A percentile compares a stretch with the other conserved stretches of the same genome.
Evolutionary conservation across 148 eudicot genomes (phyloP).

Genomic region (Rhododendron ovatum): DNA sequence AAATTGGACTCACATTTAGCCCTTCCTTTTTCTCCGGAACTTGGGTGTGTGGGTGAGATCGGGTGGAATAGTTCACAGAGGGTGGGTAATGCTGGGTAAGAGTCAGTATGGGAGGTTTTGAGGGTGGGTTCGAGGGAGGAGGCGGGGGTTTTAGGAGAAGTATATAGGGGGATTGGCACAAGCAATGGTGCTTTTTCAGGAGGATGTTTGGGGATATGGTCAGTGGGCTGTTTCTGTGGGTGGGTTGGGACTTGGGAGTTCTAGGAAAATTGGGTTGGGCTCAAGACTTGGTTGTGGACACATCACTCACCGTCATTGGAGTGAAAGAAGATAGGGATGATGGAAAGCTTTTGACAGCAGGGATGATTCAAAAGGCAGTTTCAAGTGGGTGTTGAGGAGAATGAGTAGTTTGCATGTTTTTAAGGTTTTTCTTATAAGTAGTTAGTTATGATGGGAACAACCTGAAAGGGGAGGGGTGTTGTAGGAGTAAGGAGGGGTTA

Average conservation of each 20-base stretch:
- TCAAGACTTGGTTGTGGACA: not conserved
- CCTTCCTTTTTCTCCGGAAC: not conserved
- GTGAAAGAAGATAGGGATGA: not conserved
- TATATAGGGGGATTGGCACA: not conserved
- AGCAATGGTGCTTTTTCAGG: not conserved
- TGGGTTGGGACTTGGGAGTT: not conserved
- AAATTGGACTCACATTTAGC: not conserved
- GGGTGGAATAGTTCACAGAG: not conserved
- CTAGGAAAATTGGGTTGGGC: not conserved
- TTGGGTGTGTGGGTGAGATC: not conserved
- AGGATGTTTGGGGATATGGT: not conserved
- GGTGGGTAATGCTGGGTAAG: not conserved
- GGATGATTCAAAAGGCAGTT: not conserved
- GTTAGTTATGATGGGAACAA: not conserved
- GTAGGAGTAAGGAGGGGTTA: not conserved
- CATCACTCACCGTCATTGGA: not conserved
- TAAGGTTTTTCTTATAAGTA: not conserved
- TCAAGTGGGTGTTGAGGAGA: not conserved
- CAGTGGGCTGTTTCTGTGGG: not conserved
- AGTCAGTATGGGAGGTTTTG: not conserved
- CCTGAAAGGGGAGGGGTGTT: not conserved
- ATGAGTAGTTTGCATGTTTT: not conserved
- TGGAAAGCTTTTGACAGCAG: not conserved
- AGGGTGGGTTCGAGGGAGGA: not conserved
- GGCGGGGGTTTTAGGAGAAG: not conserved